A percentile compares a stretch with the other conserved stretches of the same genome.
Conservation (phyloP, 2,329 filamentous ascomycete genomes). For the Bipolaris oryzae region DNA sequence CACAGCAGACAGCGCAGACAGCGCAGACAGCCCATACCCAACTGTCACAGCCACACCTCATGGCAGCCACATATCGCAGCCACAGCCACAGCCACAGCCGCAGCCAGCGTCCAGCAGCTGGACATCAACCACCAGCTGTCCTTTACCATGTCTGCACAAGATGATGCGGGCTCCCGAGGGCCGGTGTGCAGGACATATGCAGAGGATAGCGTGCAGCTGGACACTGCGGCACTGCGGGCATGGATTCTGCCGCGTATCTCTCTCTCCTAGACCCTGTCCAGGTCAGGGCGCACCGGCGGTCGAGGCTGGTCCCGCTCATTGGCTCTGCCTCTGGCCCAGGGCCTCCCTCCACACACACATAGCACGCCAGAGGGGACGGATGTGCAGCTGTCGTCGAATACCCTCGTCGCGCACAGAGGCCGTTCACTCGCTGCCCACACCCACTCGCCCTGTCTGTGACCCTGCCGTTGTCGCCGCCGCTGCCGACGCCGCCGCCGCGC, state of each 20-base stretch:
- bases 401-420: conserved; percentile 16
- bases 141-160: no score
- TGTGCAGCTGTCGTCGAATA: conserved; percentile 10
- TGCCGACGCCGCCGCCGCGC: background rate
- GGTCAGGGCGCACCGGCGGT: conserved; percentile 2
- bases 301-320: conserved; percentile 7
- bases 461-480: conserved; percentile 1
- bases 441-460: background rate
- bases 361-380: conserved; percentile 6
- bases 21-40: no score
- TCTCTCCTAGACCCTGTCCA: conserved; percentile 10
- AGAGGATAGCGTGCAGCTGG: background rate
- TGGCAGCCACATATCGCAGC: background rate
- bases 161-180: background rate
- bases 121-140: no score
- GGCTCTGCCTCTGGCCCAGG: background rate
- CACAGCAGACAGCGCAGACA: no score
- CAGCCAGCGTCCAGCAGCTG: no score
- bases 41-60: background rate
- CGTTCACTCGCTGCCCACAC: conserved; percentile 16
- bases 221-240: background rate
- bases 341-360: conserved; percentile 14
- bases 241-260: conserved; percentile 13
- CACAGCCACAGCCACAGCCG: no score
- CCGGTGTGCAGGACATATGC: background rate